Evolutionary conservation across 129 eudicot species (phyloP).

Genomic region (Chrysanthemum seticuspe): DNA sequence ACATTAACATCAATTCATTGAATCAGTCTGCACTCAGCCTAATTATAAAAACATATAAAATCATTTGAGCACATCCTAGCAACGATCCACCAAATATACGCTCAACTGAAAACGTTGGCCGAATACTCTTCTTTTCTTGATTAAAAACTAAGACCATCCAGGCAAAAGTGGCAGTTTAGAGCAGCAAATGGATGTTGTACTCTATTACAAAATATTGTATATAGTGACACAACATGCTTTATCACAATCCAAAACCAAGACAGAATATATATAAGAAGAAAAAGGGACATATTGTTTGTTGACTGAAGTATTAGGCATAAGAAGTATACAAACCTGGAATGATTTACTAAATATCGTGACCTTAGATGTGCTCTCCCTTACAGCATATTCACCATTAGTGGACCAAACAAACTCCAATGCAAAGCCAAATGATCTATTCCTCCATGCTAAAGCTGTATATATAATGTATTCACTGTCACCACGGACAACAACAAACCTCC

Average conservation of each 20-base stretch:
- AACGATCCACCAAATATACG: conserved; percentile 73
- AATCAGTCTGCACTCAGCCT: conserved; percentile 88
- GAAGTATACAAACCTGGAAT: conserved; percentile 59
- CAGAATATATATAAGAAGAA: neutral
- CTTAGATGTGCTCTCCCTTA: conserved; percentile 97
- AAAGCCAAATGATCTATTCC: conserved; percentile 45
- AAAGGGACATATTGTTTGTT: neutral
- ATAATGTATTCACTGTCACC: no score
- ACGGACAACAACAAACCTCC: no score
- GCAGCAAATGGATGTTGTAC: neutral
- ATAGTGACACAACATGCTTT: neutral
- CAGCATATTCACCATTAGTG: conserved; percentile 93
- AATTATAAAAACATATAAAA: conserved; percentile 84
- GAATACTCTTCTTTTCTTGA: conserved; percentile 82
- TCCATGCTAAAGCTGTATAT: no score
- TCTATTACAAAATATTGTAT: neutral
- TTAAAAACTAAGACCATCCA: conserved; percentile 16
- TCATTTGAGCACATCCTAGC: conserved; percentile 85
- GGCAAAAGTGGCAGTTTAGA: neutral
- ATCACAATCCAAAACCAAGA: conserved; percentile 8
- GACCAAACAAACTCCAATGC: conserved; percentile 98
- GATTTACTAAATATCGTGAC: conserved; percentile 79
- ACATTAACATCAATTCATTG: conserved; percentile 51
- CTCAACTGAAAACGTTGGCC: conserved; percentile 88
- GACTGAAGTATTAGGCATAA: neutral